phyloP scores from a whole-genome alignment of 345 rosid genomes.

The Erodium maritimum region DNA sequence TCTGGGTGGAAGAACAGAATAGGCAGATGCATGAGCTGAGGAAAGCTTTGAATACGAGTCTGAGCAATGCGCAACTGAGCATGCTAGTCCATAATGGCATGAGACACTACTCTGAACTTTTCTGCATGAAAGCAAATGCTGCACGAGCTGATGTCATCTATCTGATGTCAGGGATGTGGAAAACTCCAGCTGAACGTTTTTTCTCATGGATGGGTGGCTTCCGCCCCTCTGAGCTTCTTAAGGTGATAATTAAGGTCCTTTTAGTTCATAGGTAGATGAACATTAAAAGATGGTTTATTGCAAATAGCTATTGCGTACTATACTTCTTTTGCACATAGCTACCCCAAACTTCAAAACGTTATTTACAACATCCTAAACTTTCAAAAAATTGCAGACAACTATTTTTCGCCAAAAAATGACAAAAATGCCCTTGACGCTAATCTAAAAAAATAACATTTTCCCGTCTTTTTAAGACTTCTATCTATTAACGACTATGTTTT shows the following conservation, averaged over 20 bases:
- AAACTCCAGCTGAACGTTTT: constrained; percentile 74
- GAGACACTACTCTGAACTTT: constrained; percentile 73
- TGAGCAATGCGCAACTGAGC: constrained; percentile 48
- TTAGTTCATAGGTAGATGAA: too few relatives aligned
- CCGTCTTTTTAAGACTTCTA: too few relatives aligned
- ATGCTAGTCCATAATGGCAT: constrained; percentile 51
- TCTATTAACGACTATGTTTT: too few relatives aligned
- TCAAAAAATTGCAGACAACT: too few relatives aligned
- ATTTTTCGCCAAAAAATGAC: too few relatives aligned
- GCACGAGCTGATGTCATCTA: constrained; percentile 76
- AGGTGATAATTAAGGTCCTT: constrained; percentile 28
- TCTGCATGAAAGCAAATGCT: constrained; percentile 65
- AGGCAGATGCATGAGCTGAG: constrained; percentile 50
- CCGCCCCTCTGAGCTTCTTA: constrained; percentile 84
- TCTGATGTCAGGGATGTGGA: constrained; percentile 84
- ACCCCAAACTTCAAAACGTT: too few relatives aligned
- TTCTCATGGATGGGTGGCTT: constrained; percentile 96
- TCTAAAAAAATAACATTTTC: too few relatives aligned
- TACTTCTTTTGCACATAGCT: too few relatives aligned
- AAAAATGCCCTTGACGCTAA: too few relatives aligned
- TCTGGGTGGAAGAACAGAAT: constrained; percentile 76
- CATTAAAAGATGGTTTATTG: too few relatives aligned
- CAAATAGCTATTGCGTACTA: too few relatives aligned
- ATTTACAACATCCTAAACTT: too few relatives aligned
- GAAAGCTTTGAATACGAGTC: constrained; percentile 46